These are phyloP conservation scores for Stipa capillata DNA, from an alignment of 176 grass and related monocot species.

Conservation along the genomic window DNA sequence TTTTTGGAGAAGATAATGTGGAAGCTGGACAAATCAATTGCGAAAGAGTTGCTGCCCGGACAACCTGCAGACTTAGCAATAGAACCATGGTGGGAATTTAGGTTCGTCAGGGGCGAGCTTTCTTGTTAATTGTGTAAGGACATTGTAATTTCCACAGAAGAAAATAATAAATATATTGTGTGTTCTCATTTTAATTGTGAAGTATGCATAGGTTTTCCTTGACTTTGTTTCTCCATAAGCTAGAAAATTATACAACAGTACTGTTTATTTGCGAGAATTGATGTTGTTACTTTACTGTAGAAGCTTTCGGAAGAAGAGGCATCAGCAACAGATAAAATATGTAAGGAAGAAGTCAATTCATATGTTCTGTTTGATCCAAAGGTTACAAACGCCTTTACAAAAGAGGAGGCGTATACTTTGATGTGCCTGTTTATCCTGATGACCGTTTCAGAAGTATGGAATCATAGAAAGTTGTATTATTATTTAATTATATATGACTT, in stretches of 20 bases:
- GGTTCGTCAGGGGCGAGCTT: conserved; percentile 42
- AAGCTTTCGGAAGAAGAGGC: conserved; percentile 90
- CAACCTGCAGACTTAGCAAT: conserved; percentile 59
- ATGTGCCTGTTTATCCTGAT: conserved; percentile 90
- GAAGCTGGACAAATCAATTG: conserved; percentile 99
- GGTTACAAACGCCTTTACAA: conserved; percentile 65
- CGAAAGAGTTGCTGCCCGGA: conserved; percentile 79
- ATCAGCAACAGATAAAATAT: conserved; percentile 91
- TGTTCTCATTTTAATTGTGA: neutral
- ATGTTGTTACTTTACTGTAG: conserved; percentile 31
- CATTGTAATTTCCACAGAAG: neutral
- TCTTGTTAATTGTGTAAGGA: neutral
- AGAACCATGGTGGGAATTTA: conserved; percentile 97
- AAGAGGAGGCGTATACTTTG: conserved; percentile 83
- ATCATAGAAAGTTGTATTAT: neutral
- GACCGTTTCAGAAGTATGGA: conserved; percentile 89
- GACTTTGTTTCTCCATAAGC: neutral
- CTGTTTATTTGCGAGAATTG: conserved; percentile 8
- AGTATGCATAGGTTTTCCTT: neutral
- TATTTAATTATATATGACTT: conserved; percentile 7
- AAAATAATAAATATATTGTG: neutral
- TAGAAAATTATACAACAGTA: neutral
- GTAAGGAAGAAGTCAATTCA: conserved; percentile 95
- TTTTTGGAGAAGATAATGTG: conserved; percentile 92
- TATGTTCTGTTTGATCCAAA: conserved; percentile 88